phyloP scores from a whole-genome alignment of 768 basidiomycete species.

The Amanita inopinata region DNA sequence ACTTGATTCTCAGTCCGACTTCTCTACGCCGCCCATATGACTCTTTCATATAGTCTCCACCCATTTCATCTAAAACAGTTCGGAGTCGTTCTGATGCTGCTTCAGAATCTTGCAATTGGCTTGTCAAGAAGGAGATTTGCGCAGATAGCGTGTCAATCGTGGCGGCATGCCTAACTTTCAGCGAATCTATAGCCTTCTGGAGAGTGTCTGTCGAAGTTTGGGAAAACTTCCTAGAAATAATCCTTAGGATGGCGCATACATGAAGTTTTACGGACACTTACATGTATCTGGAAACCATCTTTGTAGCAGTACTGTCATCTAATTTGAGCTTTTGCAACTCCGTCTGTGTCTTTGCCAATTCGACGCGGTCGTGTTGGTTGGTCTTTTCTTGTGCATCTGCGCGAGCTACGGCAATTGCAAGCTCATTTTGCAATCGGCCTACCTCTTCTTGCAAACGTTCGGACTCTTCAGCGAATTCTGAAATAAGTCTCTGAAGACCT shows the following conservation, averaged over 20 bases:
- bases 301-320: conserved; percentile 69
- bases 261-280: conserved; percentile 22
- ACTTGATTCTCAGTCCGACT: conserved; percentile 49
- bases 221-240: conserved; percentile 61
- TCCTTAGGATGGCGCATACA: background rate
- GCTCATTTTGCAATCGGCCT: conserved; percentile 30
- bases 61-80: conserved; percentile 54
- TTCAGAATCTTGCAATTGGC: conserved; percentile 34
- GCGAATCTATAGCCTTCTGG: conserved; percentile 46
- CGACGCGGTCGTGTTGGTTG: conserved; percentile 30
- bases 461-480: conserved; percentile 39
- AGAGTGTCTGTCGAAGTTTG: conserved; percentile 62
- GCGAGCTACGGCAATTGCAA: conserved; percentile 31
- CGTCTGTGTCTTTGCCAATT: conserved; percentile 34
- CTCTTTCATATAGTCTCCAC: conserved; percentile 62
- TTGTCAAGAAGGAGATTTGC: conserved; percentile 36
- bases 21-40: conserved; percentile 66
- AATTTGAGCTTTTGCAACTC: conserved; percentile 46
- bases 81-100: conserved; percentile 40
- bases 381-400: conserved; percentile 36
- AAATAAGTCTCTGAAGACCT: conserved; percentile 36
- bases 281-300: conserved; percentile 84
- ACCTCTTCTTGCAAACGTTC: conserved; percentile 36
- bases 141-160: conserved; percentile 47
- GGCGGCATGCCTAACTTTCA: conserved; percentile 54